Percentiles rank a stretch among this genome's conserved stretches.
Evolutionary conservation across 148 eudicot genomes (phyloP).

Genomic region (Vaccinium corymbosum): DNA sequence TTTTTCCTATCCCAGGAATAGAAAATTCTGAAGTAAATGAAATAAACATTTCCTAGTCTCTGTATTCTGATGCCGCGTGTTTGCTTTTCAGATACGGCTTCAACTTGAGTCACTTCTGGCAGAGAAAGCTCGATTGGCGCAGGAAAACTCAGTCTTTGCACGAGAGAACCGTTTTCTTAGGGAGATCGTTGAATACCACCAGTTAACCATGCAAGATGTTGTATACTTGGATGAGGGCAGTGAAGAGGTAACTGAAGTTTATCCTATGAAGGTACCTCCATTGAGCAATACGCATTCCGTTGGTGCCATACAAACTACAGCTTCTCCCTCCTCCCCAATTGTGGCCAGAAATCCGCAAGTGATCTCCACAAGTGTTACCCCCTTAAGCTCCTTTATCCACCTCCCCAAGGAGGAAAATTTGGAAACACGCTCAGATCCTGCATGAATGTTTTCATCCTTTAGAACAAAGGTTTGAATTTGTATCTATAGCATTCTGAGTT

Average conservation of each 20-base stretch:
- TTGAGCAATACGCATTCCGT: constrained; percentile 12
- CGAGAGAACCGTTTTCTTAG: constrained; percentile 81
- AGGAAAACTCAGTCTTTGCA: constrained; percentile 71
- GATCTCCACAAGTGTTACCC: constrained; percentile 1
- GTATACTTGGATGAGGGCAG: constrained; percentile 68
- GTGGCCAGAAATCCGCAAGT: constrained; percentile 16
- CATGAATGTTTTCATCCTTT: neutral
- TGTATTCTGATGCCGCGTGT: neutral
- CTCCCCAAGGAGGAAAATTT: constrained; percentile 20
- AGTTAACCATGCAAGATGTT: constrained; percentile 89
- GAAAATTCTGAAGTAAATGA: neutral
- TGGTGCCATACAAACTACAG: constrained; percentile 14
- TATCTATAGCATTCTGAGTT: neutral
- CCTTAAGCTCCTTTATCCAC: constrained; percentile 18
- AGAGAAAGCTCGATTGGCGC: constrained; percentile 82
- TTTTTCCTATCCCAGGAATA: neutral
- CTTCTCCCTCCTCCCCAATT: constrained; percentile 12
- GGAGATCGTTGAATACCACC: constrained; percentile 87
- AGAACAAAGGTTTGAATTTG: constrained; percentile 10
- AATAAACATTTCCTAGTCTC: neutral
- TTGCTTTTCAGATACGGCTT: constrained; percentile 65
- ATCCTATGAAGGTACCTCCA: constrained; percentile 52
- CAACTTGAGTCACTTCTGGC: constrained; percentile 81
- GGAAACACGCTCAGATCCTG: constrained; percentile 7
- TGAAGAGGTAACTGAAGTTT: constrained; percentile 80